Evolutionary conservation across 2,329 filamentous ascomycete species (phyloP).

Genomic region (Alternaria sp.): DNA sequence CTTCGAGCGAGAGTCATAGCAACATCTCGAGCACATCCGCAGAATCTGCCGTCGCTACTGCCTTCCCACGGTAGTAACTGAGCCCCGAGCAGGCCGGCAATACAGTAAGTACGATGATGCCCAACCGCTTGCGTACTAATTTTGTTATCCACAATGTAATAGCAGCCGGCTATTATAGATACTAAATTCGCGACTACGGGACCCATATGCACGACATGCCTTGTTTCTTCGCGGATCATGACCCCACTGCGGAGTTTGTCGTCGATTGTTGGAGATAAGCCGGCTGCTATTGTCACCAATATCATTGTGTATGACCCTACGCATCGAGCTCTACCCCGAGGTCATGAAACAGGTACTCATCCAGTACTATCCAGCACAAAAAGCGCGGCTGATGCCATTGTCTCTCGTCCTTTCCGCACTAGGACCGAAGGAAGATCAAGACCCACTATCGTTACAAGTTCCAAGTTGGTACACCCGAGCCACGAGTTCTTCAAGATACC

Average conservation of each 20-base stretch:
- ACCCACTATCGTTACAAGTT: constrained; percentile 6
- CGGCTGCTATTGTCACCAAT: not conserved
- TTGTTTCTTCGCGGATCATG: constrained; percentile 3
- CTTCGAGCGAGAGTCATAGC: not conserved
- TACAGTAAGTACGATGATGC: not conserved
- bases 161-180: constrained; percentile 12
- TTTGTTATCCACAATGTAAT: constrained; percentile 6
- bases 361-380: not conserved
- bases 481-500: constrained; percentile 3
- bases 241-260: not conserved
- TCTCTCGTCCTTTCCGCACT: not conserved
- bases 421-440: not conserved
- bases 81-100: not conserved
- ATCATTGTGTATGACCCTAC: not conserved
- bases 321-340: not conserved
- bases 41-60: not conserved
- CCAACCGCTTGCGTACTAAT: constrained; percentile 1
- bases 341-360: not conserved
- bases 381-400: not conserved
- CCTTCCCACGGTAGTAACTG: not conserved
- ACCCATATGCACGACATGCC: constrained; percentile 6
- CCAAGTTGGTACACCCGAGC: not conserved
- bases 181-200: not conserved
- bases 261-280: not conserved
- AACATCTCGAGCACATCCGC: not conserved